Evolutionary conservation across 805 yeast genomes (phyloP).

Genomic region (Zygotorulaspora florentina): DNA sequence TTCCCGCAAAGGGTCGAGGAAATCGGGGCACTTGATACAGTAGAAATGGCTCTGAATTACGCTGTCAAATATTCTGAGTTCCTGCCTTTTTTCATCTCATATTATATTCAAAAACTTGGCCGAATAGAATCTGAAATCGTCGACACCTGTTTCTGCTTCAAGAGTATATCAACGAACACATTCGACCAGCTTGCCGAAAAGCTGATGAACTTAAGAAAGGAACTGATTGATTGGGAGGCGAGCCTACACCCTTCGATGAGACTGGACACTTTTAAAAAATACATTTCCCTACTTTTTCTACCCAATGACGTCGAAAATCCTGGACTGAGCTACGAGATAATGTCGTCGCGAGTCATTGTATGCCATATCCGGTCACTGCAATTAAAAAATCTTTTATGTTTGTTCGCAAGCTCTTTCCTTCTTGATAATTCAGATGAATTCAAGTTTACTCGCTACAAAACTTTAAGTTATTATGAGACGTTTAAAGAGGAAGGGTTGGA

Average conservation of each 20-base stretch:
- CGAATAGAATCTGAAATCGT: conserved; percentile 18
- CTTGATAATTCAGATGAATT: conserved; percentile 21
- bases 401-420: conserved; percentile 22
- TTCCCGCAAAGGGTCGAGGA: conserved; percentile 11
- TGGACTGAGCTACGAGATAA: conserved; percentile 18
- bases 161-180: conserved; percentile 13
- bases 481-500: conserved; percentile 13
- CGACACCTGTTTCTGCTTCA: conserved; percentile 20
- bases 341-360: conserved; percentile 22
- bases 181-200: conserved; percentile 25
- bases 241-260: conserved; percentile 23
- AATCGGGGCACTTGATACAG: conserved; percentile 10
- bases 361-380: conserved; percentile 24
- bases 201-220: conserved; percentile 15
- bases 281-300: conserved; percentile 19
- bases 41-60: conserved; percentile 18
- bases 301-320: conserved; percentile 19
- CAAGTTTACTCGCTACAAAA: conserved; percentile 15
- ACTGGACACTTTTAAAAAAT: conserved; percentile 21
- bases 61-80: conserved; percentile 19
- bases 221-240: conserved; percentile 23
- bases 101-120: conserved; percentile 17
- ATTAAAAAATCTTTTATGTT: conserved; percentile 17
- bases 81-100: conserved; percentile 23
- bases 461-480: conserved; percentile 12